Conservation (phyloP, 73 alveolate genomes). For the Blepharisma japonicum region DNA sequence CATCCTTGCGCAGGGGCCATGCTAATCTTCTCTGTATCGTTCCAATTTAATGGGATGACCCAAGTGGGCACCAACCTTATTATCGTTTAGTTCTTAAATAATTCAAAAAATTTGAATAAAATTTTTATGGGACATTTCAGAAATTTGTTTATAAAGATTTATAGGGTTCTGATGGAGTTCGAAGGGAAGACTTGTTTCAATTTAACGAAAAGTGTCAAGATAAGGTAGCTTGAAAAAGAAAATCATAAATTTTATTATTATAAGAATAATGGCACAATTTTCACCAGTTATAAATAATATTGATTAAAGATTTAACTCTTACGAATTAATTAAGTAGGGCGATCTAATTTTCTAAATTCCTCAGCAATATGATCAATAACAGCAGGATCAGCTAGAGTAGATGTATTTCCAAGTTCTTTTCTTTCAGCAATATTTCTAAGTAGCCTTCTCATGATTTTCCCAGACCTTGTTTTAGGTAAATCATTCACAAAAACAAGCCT, state of each 20-base stretch:
- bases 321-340: too few species aligned
- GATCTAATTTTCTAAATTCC: too few species aligned
- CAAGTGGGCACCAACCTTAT: constrained; percentile 49
- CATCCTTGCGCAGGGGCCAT: constrained; percentile 99
- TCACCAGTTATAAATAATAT: too few species aligned
- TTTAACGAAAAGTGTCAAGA: too few species aligned
- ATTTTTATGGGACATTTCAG: too few species aligned
- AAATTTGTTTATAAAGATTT: too few species aligned
- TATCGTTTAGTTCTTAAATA: not conserved
- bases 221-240: too few species aligned
- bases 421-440: constrained; percentile 42
- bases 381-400: constrained; percentile 35
- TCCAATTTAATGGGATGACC: constrained; percentile 99
- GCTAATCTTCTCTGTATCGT: constrained; percentile 99
- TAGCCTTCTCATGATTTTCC: constrained; percentile 58
- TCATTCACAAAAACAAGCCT: constrained; percentile 33
- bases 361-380: constrained; percentile 28
- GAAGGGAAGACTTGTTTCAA: too few species aligned
- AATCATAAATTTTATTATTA: too few species aligned
- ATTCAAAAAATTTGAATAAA: not conserved
- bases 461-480: constrained; percentile 60
- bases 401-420: constrained; percentile 23
- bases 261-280: too few species aligned
- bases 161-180: too few species aligned
- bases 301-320: too few species aligned